Evolutionary conservation across 345 rosid genomes (phyloP).

Genomic region (Noccaea bulbosa): DNA sequence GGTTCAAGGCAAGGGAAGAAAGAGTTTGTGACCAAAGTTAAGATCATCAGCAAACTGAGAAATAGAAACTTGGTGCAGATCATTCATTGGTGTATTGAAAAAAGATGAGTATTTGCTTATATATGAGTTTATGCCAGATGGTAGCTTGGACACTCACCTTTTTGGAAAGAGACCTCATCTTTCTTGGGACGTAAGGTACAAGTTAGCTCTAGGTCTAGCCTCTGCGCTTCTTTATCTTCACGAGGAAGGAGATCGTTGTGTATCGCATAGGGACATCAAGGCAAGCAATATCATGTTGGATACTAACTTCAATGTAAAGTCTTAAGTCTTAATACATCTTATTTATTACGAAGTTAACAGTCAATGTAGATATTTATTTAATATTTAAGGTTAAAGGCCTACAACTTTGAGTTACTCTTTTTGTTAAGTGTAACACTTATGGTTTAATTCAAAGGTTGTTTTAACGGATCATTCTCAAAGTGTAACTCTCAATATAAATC

Average conservation of each 20-base stretch:
- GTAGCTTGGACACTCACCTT: constrained; percentile 47
- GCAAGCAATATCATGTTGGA: constrained; percentile 50
- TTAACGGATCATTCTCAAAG: neutral
- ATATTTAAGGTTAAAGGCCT: neutral
- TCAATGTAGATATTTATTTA: neutral
- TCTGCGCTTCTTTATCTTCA: constrained; percentile 49
- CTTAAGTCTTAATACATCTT: too few species aligned
- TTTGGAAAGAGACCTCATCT: constrained; percentile 43
- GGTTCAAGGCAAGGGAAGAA: constrained; percentile 49
- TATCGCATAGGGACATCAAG: constrained; percentile 50
- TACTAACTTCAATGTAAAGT: constrained; percentile 40
- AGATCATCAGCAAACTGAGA: constrained; percentile 46
- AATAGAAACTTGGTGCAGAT: constrained; percentile 53
- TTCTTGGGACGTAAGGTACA: constrained; percentile 41
- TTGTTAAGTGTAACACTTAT: neutral
- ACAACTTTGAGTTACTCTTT: neutral
- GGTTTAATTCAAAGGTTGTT: neutral
- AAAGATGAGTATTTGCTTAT: constrained; percentile 44
- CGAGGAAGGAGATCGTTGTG: constrained; percentile 53
- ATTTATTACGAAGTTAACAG: neutral
- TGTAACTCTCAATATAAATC: neutral
- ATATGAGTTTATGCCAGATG: constrained; percentile 50
- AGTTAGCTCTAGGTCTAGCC: constrained; percentile 45
- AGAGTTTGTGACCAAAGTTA: constrained; percentile 52
- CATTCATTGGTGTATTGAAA: constrained; percentile 54